phyloP scores from a whole-genome alignment of 768 basidiomycete species.

The Phlebiopsis gigantea region DNA sequence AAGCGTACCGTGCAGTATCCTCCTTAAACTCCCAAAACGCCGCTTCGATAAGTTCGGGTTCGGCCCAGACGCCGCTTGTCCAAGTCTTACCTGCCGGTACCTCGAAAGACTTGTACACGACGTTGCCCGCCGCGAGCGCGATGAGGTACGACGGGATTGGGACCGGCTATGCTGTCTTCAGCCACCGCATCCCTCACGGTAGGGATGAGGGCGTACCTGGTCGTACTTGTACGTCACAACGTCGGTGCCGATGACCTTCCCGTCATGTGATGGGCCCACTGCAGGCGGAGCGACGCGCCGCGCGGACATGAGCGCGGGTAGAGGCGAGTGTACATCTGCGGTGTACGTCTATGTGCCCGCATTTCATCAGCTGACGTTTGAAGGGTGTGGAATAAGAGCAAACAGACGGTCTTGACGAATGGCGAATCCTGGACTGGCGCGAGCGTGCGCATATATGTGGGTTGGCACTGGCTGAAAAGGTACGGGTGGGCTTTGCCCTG shows the following conservation, averaged over 20 bases:
- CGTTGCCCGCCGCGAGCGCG: conserved; percentile 83
- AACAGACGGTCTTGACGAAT: conserved; percentile 72
- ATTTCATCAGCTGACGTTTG: background rate
- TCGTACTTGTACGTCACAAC: conserved; percentile 68
- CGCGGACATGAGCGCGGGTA: conserved; percentile 86
- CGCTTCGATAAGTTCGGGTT: conserved; percentile 73
- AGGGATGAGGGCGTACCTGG: conserved; percentile 47
- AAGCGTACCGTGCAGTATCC: conserved; percentile 68
- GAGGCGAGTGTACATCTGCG: conserved; percentile 69
- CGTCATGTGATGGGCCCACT: conserved; percentile 64
- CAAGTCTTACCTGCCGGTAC: conserved; percentile 60
- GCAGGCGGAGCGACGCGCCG: conserved; percentile 71
- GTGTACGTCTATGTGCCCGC: conserved; percentile 63
- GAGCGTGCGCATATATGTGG: conserved; percentile 80
- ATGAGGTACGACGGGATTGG: conserved; percentile 91
- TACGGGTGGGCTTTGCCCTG: conserved; percentile 82
- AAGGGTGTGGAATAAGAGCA: background rate
- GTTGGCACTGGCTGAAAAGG: conserved; percentile 90
- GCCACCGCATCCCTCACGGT: background rate
- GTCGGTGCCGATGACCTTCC: conserved; percentile 71
- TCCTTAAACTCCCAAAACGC: conserved; percentile 86
- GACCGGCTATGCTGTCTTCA: conserved; percentile 47
- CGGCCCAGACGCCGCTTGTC: conserved; percentile 87
- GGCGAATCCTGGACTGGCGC: conserved; percentile 87
- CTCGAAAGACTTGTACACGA: conserved; percentile 66